Evolutionary conservation across 441 rosid genomes (phyloP).

Genomic region (Populus hybrid): DNA sequence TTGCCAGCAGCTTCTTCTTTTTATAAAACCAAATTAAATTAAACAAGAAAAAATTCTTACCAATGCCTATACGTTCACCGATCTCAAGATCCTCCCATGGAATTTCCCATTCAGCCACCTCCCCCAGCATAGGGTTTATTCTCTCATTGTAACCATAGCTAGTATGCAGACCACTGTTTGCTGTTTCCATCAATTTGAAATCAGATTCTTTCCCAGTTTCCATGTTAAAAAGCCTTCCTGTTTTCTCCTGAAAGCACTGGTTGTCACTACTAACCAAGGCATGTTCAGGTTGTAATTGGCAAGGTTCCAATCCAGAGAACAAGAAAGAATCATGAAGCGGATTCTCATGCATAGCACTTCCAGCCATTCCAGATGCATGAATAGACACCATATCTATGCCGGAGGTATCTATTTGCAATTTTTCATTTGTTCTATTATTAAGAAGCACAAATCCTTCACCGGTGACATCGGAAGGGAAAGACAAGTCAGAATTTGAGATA

Average conservation of each 20-base stretch:
- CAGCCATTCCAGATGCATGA: neutral
- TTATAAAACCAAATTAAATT: neutral
- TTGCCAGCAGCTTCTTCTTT: neutral
- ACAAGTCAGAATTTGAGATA: constrained; percentile 27
- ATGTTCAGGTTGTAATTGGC: constrained; percentile 38
- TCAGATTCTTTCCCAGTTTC: constrained; percentile 40
- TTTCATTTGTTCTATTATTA: constrained; percentile 31
- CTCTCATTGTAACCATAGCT: constrained; percentile 48
- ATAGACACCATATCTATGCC: constrained; percentile 22
- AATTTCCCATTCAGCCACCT: constrained; percentile 91
- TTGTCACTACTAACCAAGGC: constrained; percentile 23
- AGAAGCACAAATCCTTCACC: constrained; percentile 30
- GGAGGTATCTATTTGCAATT: constrained; percentile 21
- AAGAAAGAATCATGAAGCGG: constrained; percentile 26
- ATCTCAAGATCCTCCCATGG: constrained; percentile 94
- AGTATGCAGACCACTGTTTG: constrained; percentile 31
- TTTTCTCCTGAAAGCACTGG: constrained; percentile 11
- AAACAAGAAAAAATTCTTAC: constrained; percentile 38
- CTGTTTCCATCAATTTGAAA: constrained; percentile 30
- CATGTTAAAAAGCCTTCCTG: constrained; percentile 18
- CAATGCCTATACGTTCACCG: constrained; percentile 98
- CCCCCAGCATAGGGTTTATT: constrained; percentile 67
- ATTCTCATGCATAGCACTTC: constrained; percentile 11
- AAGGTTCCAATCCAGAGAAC: constrained; percentile 35
- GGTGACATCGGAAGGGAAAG: constrained; percentile 34